Percentiles rank a stretch among this genome's conserved stretches.
Evolutionary conservation across 768 basidiomycete genomes (phyloP).

Genomic region (Xerocomellus dryophilus): DNA sequence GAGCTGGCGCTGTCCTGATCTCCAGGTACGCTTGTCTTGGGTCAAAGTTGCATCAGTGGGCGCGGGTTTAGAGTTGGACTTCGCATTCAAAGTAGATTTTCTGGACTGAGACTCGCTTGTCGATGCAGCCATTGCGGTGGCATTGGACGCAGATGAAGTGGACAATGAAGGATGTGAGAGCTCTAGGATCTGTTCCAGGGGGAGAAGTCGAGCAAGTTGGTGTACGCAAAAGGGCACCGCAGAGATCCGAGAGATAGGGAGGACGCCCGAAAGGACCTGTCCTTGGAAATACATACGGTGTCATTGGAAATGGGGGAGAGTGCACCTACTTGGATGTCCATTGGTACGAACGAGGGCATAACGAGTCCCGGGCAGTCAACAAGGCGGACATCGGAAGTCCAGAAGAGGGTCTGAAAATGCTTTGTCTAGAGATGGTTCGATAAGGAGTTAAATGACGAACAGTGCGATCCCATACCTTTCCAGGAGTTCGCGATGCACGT

Average conservation of each 20-base stretch:
- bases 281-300: not conserved
- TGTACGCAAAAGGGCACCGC: conserved; percentile 83
- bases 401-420: conserved; percentile 92
- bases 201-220: conserved; percentile 62
- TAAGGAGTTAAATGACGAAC: not conserved
- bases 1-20: conserved; percentile 41
- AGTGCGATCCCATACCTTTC: conserved; percentile 53
- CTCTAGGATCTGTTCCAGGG: conserved; percentile 68
- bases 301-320: not conserved
- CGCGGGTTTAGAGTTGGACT: not conserved
- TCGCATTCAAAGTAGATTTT: not conserved
- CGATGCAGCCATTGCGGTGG: not conserved
- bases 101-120: not conserved
- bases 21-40: conserved; percentile 79
- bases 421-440: conserved; percentile 59
- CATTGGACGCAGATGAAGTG: conserved; percentile 6
- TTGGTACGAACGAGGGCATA: conserved; percentile 77
- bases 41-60: conserved; percentile 7
- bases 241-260: conserved; percentile 80
- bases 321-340: conserved; percentile 71
- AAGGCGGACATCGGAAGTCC: conserved; percentile 80
- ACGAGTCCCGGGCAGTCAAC: conserved; percentile 97
- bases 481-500: conserved; percentile 79
- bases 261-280: conserved; percentile 65
- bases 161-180: conserved; percentile 50